Conservation (phyloP, 2,329 filamentous ascomycete genomes). For the Pyrenophora graminea region DNA sequence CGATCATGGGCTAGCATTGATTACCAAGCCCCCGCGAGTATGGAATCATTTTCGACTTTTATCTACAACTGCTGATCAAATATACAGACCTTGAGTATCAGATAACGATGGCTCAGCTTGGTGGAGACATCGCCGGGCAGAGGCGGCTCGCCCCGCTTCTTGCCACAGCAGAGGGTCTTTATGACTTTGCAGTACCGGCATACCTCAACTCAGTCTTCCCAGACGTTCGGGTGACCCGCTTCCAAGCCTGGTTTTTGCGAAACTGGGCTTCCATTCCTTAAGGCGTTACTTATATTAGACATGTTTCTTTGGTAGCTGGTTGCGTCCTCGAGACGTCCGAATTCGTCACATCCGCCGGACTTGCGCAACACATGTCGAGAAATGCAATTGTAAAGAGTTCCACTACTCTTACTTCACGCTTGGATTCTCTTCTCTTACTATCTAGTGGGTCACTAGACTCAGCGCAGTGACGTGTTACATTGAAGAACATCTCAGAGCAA, state of each 20-base stretch:
- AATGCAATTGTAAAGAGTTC: no score
- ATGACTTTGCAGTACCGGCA: conserved; percentile 62
- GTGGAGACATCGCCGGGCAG: conserved; percentile 41
- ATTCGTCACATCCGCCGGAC: no score
- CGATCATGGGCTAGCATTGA: conserved; percentile 41
- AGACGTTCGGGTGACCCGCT: conserved; percentile 42
- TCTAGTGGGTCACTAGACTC: no score
- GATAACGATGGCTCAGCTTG: conserved; percentile 49
- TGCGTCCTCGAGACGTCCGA: no score
- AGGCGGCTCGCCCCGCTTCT: conserved; percentile 62
- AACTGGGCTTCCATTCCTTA: conserved; percentile 43
- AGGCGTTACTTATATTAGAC: neutral
- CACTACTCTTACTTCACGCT: no score
- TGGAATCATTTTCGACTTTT: neutral
- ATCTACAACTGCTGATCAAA: conserved; percentile 1
- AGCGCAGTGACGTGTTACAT: no score
- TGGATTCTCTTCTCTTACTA: no score
- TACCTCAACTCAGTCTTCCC: conserved; percentile 61
- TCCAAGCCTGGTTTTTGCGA: conserved; percentile 47
- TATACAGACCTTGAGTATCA: conserved; percentile 51
- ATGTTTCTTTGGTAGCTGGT: no score
- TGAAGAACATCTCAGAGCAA: no score
- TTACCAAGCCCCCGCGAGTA: conserved; percentile 53
- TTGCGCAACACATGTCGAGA: no score
- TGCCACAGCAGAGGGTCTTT: conserved; percentile 70